Base-by-base conservation (phyloP, 2,329 filamentous ascomycete genomes). In the Microascus cirrosus region DNA sequence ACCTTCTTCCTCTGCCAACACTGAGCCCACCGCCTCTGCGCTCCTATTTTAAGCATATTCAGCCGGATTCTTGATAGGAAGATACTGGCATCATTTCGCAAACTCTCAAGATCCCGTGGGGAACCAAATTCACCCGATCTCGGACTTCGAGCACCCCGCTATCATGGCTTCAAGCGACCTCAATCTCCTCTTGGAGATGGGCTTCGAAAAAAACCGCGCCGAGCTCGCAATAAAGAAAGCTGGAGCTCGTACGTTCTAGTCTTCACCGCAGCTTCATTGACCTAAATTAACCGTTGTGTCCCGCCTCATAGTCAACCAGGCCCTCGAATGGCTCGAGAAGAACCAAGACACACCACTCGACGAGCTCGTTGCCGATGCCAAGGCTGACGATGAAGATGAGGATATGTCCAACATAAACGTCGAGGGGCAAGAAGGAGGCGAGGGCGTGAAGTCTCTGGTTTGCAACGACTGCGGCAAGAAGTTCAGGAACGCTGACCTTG, bases 401-500 rank as follows among this genome's bases (percentile, higher is more conserved):
- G 78, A 77, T 2, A 77, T 62, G 15, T 77, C 79, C 36, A 77
- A 87, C 64, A 81, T 83, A 12, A 80, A 84, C 5, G 80, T 83
- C n/a, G 76, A 92, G 2, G 78, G 88, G 65, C 8, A n/a, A 12
- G 82, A 82, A 1, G 89, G 87, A 60, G 83, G 86, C 65, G 77
- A 82, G 58, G 50, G 24, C 13, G 89, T 91, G 58, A 82, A 84
- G 66, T 95, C 90, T 54, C 83, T 97, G 58, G 81, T 95, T 55
- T 99, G 94, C 80, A 94, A 96, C 63, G 93, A 96, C 59, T 99
- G 94, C 68, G 87, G 88, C 68, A 96, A 96, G 79, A 87, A 85
- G 69, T 95, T 99, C 73, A 82, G 89, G 63, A 90, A 84, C 66
- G 83, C 87, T 62, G 84, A 85, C 28, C 83, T 93, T 63, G 94